Base-by-base conservation (phyloP, 805 yeast genomes). In the Saccharomyces cerevisiae region DNA sequence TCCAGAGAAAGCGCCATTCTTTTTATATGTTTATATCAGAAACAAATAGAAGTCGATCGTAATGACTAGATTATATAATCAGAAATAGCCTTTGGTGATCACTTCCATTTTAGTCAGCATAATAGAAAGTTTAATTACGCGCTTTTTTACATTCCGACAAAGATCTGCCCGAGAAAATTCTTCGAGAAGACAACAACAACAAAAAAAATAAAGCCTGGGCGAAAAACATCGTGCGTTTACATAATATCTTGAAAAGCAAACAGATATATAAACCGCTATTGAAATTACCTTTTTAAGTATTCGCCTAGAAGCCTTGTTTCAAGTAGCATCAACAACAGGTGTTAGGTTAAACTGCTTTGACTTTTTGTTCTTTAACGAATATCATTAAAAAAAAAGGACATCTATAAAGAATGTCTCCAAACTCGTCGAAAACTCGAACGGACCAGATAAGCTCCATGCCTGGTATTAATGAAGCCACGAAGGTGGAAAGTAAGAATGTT, bases 401-500 rank as follows among this genome's bases (percentile, higher is more conserved):
- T 36, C 43, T 6, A 9, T 6, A 17, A 36, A 36, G 43, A 36
- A 36, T 36, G 43, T 36, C 43, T 17, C 43, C 43, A 4, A 36
- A 36, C 11, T 36, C 43, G 8, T 36, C 43, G 9, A 36, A 36
- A 36, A 17, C 22, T 36, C 43, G 43, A n/a, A n/a, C 24, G 22
- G 17, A 9, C 11, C 24, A 17, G 8, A 36, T 8, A 36, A 10
- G 11, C 2, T 24, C 24, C 22, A 36, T 10, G 24, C 43, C 22
- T 21, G 43, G 11, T 9, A 9, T 17, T 17, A 17, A 8, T 36
- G 11, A 36, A n/a, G 11, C 22, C 3, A 9, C 24, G 22, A 36
- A 54, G 50, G 41, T 51, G 31, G 49, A 31, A 13, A 54, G 56
- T 48, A 54, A 54, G 36, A 41, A 50, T 47, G 55, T 54, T 28